Evolutionary conservation across 2,329 filamentous ascomycete species (phyloP).

Genomic region (Fusarium compactum): DNA sequence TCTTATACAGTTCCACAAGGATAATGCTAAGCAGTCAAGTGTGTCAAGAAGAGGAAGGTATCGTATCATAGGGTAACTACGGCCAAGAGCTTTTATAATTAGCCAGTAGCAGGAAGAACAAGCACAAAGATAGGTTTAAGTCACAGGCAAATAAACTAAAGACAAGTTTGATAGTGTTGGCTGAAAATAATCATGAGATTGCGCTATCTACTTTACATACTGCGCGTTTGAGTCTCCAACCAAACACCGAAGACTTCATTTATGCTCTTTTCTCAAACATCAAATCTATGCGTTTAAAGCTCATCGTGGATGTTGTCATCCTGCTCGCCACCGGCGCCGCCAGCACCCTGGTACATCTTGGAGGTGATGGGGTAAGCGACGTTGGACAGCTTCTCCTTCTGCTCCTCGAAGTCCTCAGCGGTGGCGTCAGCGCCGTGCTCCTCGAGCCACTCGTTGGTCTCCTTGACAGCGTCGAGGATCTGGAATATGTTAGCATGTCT

Average conservation of each 20-base stretch:
- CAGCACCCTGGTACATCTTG: slow-evolving; percentile 85
- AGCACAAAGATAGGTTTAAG: background rate
- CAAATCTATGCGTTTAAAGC: slow-evolving; percentile 70
- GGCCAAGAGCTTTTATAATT: too few species aligned
- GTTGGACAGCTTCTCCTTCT: slow-evolving; percentile 98
- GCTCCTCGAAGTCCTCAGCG: slow-evolving; percentile 97
- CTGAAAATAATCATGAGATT: slow-evolving; percentile 44
- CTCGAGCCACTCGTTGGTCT: slow-evolving; percentile 95
- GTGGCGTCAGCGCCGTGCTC: slow-evolving; percentile 89
- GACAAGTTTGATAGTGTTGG: background rate
- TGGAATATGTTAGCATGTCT: slow-evolving; percentile 57
- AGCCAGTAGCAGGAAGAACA: background rate
- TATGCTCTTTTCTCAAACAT: slow-evolving; percentile 47
- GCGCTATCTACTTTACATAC: slow-evolving; percentile 52
- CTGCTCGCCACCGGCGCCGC: slow-evolving; percentile 63
- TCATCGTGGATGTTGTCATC: slow-evolving; percentile 85
- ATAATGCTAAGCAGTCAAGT: too few species aligned
- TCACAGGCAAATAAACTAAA: background rate
- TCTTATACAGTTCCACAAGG: too few species aligned
- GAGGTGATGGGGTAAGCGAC: slow-evolving; percentile 99
- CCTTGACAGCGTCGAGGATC: slow-evolving; percentile 96
- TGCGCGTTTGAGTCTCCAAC: slow-evolving; percentile 45
- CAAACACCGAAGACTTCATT: slow-evolving; percentile 48
- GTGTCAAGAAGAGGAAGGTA: too few species aligned
- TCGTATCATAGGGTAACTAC: too few species aligned